Evolutionary conservation across 2,329 filamentous ascomycete species (phyloP), one percentile per base, ranked within the genome.

Genomic region (Talaromyces sp.): DNA sequence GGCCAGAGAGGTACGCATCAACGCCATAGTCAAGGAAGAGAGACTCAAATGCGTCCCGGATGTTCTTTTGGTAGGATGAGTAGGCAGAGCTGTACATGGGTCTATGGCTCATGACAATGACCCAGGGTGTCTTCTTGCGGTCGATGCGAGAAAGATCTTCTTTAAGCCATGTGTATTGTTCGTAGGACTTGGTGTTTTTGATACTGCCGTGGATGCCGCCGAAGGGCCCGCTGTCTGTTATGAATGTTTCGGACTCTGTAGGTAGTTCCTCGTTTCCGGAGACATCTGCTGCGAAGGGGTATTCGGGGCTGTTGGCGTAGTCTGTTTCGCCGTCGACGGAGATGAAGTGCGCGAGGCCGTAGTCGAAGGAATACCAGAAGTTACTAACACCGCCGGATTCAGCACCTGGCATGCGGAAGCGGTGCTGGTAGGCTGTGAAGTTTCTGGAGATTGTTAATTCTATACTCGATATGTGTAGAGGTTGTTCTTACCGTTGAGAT

Each of bases 291-390:
- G 70, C 64, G 55, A 81, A 80, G 10, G 76, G 71, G 62, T 64
- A 78, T 44, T 76, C 71, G 7, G 79, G 79, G 54, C 72, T 76
- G 63, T 78, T 69, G 42, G 77, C 71, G 57, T 75, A 81, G 63
- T 82, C 79, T 33, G 79, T 82, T 62, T 81, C 79, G 16, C 70
- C 72, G 44, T 81, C 70, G 24, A 82, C 65, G 16, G 74, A 67
- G 55, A 81, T 66, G 53, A 81, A 81, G 61, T 82, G 79, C 2
- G 76, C 79, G n/a, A 80, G 68, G 20, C 79, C 79, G 57, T 81
- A 81, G 68, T 82, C 78, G 58, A 81, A 82, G 1, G 76, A 80
- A 66, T 82, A 81, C 79, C 79, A 81, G 60, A 81, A 78, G 71
- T 80, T 81, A 47, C 76, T 70, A 9, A 80, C 76, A 30, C 79